phyloP scores from a whole-genome alignment of 306 rosid species.

The Cucurbita pepo region DNA sequence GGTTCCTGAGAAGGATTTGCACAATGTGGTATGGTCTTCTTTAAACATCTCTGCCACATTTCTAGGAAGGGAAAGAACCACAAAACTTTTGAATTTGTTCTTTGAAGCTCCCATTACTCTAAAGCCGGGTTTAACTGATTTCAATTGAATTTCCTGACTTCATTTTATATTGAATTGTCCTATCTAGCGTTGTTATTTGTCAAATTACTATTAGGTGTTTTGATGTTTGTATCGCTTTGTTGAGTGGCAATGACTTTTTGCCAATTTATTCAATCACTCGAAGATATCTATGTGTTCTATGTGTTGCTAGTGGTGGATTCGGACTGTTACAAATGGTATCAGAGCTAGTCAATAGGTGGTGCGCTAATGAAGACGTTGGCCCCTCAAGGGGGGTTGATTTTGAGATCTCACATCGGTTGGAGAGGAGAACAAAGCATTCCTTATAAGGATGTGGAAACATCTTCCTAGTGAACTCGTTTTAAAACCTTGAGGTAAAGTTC shows the following conservation, averaged over 20 bases:
- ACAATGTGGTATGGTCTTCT: conserved; percentile 50
- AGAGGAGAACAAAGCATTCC: no score
- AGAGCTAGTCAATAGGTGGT: no score
- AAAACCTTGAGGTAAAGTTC: no score
- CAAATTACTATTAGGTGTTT: background rate
- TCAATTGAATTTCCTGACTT: background rate
- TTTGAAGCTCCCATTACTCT: background rate
- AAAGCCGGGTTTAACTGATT: background rate
- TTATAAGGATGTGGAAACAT: no score
- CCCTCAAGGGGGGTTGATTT: no score
- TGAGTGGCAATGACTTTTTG: background rate
- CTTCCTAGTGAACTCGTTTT: no score
- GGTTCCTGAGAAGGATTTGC: conserved; percentile 73
- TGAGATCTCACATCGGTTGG: no score
- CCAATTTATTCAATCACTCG: background rate
- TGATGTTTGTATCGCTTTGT: background rate
- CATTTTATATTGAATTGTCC: background rate
- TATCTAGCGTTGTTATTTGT: background rate
- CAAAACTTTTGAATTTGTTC: background rate
- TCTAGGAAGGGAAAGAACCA: background rate
- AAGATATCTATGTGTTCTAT: background rate
- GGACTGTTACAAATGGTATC: no score
- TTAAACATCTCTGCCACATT: no score
- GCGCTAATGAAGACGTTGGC: no score
- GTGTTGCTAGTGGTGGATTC: no score